Evolutionary conservation across 257 asterid genomes (phyloP).

Genomic region (Catharanthus roseus): DNA sequence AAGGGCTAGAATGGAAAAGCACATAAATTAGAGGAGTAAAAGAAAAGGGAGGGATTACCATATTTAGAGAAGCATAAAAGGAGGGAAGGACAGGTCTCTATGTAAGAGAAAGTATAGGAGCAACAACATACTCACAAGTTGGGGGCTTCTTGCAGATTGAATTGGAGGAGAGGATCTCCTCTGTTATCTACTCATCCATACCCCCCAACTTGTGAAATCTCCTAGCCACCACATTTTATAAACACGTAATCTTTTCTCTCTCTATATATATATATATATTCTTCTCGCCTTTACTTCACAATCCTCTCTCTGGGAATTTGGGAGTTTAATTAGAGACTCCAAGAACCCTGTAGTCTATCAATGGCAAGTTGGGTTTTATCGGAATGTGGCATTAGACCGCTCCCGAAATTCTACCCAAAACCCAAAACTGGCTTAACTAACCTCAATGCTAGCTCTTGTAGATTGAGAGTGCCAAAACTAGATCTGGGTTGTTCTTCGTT

Average conservation of each 20-base stretch:
- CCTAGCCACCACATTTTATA: constrained; percentile 1
- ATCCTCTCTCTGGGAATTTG: constrained; percentile 9
- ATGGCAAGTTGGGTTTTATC: constrained; percentile 39
- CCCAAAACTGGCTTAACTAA: constrained; percentile 35
- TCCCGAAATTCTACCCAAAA: constrained; percentile 24
- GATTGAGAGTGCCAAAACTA: constrained; percentile 31
- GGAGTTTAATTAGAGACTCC: constrained; percentile 6
- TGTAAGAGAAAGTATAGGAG: constrained; percentile 17
- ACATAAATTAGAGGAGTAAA: too few relatives aligned
- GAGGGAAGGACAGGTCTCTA: too few relatives aligned
- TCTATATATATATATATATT: neutral
- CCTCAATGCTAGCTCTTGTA: constrained; percentile 21
- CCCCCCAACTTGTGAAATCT: constrained; percentile 17
- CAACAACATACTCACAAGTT: constrained; percentile 23
- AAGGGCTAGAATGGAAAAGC: too few relatives aligned
- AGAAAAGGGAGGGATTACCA: too few relatives aligned
- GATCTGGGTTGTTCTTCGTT: constrained; percentile 19
- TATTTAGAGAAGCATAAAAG: too few relatives aligned
- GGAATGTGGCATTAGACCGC: constrained; percentile 43
- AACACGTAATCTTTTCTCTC: too few relatives aligned
- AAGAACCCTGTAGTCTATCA: neutral
- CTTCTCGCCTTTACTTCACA: neutral
- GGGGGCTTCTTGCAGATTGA: constrained; percentile 18
- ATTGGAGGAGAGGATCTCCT: constrained; percentile 32
- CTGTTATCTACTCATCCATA: constrained; percentile 28